Base-by-base conservation (phyloP, 441 rosid species). In the Sinapis alba region DNA sequence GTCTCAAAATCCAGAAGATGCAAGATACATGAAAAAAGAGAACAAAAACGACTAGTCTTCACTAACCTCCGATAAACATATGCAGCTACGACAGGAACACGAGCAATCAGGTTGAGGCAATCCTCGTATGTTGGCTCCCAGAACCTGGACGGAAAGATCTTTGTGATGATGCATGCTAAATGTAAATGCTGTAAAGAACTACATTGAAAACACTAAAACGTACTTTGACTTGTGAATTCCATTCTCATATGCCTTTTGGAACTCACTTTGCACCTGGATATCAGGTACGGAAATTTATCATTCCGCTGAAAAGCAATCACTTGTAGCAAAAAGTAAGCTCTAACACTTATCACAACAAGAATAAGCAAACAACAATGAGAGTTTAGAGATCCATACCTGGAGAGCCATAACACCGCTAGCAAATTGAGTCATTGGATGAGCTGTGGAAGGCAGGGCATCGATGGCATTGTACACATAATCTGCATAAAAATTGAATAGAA, bases 351-450 rank as follows among this genome's bases (percentile, higher is more conserved):
- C 66, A 61, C 27, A 53, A 72, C 54, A 43, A 61, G 18, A 70
- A 58, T 36, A 56, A 56, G 53, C 15, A 32, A 75, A 34, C 59
- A 65, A 71, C 20, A 64, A 13, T 62, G 12, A 2, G 58, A 45
- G 67, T 54, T 18, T 36, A 4, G 16, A 45, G 62, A 32, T 45
- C 45, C 71, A 79, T 23, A 95, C 98, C 98, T 93, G 99, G 61
- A 95, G 97, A 61, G 96, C 97, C 99, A 95, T 93, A 69, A 95
- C 98, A 81, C 99, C 98, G 30, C 90, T 81, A 54, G 89, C 81
- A 82, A 93, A 93, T 76, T 95, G 97, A 71, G 98, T 93, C 99
- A 95, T 95, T 27, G 99, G 99, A 83, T 95, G 97, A 72, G 99
- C 91, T 16, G 91, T 82, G 32, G 83, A 79, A 66, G 97, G 97